Percentiles rank a stretch among this genome's conserved stretches.
phyloP scores from a whole-genome alignment of 83 land plant genomes.

The Picea abies region DNA sequence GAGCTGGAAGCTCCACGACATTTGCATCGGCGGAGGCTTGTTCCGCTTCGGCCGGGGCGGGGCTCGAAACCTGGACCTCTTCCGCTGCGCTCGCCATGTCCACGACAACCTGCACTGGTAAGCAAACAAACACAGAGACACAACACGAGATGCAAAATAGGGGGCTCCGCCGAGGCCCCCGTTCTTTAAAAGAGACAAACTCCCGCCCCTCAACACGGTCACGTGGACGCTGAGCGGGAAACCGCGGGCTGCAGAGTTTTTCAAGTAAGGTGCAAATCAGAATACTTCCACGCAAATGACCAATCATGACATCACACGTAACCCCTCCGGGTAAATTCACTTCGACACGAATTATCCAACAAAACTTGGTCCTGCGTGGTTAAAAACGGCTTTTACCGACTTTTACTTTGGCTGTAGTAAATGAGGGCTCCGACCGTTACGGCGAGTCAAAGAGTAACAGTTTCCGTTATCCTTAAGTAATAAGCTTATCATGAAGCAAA shows the following conservation, averaged over 20 bases:
- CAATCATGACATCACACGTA: neutral
- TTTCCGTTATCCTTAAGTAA: too few species aligned
- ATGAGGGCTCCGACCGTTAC: neutral
- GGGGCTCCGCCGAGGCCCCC: too few species aligned
- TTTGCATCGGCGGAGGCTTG: neutral
- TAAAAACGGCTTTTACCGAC: neutral
- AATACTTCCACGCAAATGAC: neutral
- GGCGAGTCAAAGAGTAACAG: slow-evolving; percentile 13
- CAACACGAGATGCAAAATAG: neutral
- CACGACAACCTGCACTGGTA: neutral
- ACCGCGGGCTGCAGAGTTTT: neutral
- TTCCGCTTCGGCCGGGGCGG: neutral
- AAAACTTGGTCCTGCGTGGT: too few species aligned
- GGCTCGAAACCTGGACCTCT: slow-evolving; percentile 16
- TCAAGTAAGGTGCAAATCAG: neutral
- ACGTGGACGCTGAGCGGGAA: slow-evolving; percentile 14
- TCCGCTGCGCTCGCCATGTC: slow-evolving; percentile 2
- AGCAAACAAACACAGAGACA: neutral
- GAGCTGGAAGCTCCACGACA: slow-evolving; percentile 8
- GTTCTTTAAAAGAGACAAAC: neutral
- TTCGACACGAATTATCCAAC: too few species aligned
- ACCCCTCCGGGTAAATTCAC: neutral
- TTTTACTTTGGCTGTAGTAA: neutral
- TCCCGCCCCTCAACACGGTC: neutral
- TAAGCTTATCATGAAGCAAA: too few species aligned